Conservation (phyloP, 2,329 filamentous ascomycete species). For the Pezicula neosporulosa region DNA sequence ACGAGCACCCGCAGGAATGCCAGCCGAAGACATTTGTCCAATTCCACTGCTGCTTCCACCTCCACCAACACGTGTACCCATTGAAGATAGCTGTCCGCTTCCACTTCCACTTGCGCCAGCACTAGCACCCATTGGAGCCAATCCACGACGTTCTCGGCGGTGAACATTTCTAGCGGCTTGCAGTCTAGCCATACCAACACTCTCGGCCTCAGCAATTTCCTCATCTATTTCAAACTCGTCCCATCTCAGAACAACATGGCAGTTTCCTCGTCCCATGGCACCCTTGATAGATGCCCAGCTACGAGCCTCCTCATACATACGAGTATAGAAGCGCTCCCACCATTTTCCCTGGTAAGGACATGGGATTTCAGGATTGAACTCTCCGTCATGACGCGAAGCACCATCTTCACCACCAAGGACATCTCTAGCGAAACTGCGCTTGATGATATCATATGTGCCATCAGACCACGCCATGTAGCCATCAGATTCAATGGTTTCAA, state of each 20-base stretch:
- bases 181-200: too few relatives aligned
- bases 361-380: not conserved
- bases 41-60: too few relatives aligned
- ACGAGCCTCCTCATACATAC: conserved; percentile 9
- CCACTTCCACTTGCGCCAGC: too few relatives aligned
- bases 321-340: conserved; percentile 16
- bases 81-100: too few relatives aligned
- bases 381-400: not conserved
- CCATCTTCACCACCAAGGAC: not conserved
- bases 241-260: conserved; percentile 15
- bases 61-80: too few relatives aligned
- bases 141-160: too few relatives aligned
- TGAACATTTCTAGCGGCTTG: too few relatives aligned
- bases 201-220: too few relatives aligned
- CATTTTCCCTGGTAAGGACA: conserved; percentile 3
- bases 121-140: too few relatives aligned
- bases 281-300: conserved; percentile 15
- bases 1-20: too few relatives aligned
- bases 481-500: not conserved
- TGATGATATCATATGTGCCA: not conserved
- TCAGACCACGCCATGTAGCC: not conserved
- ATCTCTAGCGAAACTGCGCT: not conserved
- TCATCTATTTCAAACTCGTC: not conserved
- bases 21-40: too few relatives aligned
- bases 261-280: conserved; percentile 19